These are phyloP conservation scores for Lindgomyces ingoldianus DNA, from an alignment of 495 filamentous ascomycete genomes.

Conservation along the genomic window DNA sequence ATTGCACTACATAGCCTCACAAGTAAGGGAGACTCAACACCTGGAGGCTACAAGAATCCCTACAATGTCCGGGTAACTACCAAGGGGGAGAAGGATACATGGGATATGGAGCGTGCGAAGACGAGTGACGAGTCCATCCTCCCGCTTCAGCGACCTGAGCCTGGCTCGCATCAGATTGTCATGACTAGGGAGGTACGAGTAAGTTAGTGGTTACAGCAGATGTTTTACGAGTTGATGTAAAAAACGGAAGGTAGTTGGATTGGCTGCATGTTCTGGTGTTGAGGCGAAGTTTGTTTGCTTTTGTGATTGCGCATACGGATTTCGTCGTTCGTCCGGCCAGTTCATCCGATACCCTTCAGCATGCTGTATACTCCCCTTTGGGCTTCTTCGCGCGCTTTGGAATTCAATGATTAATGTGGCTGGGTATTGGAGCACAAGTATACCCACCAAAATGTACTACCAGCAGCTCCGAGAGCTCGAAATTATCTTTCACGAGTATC, in stretches of 20 bases:
- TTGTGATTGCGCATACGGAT: constrained; percentile 1
- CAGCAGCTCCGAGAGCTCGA: background rate
- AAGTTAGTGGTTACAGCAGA: background rate
- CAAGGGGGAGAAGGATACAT: constrained; percentile 17
- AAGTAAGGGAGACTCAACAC: constrained; percentile 4
- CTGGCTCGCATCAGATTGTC: constrained; percentile 24
- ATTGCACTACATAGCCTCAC: constrained; percentile 25
- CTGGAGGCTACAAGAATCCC: constrained; percentile 5
- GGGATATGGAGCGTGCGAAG: constrained; percentile 28
- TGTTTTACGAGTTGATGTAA: background rate
- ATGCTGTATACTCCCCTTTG: background rate
- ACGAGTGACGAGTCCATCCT: constrained; percentile 26
- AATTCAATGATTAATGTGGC: background rate
- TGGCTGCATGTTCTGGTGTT: background rate
- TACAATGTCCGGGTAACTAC: constrained; percentile 27
- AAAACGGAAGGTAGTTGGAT: background rate
- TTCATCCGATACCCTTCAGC: background rate
- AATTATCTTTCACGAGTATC: background rate
- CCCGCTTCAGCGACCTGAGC: constrained; percentile 19
- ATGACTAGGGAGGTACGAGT: constrained; percentile 34
- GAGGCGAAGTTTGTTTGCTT: constrained; percentile 4
- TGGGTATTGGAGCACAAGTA: background rate
- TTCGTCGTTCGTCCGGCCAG: background rate
- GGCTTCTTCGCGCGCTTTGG: background rate
- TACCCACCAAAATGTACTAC: background rate